Evolutionary conservation across 139 green algal genomes (phyloP).

Genomic region (Desmodesmus armatus): DNA sequence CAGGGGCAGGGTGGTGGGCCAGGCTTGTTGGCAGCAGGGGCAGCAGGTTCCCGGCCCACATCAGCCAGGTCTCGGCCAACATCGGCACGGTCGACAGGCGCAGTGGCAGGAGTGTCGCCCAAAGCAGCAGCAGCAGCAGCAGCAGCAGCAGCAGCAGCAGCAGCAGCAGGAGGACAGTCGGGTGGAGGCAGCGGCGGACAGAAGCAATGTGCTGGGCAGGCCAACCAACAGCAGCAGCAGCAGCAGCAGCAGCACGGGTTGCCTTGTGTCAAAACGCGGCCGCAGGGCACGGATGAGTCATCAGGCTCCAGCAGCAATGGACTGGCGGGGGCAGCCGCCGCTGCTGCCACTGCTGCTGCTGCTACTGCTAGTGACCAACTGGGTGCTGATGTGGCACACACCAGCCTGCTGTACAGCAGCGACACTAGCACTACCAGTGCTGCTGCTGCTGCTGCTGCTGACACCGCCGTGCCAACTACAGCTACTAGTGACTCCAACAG

Average conservation of each 20-base stretch:
- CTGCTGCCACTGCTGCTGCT: background rate
- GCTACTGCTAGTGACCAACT: background rate
- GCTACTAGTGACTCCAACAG: background rate
- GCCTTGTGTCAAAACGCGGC: background rate
- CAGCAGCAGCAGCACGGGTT: constrained; percentile 17
- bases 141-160: constrained; percentile 11
- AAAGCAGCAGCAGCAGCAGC: constrained; percentile 7
- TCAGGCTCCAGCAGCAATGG: background rate
- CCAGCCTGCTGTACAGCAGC: no score
- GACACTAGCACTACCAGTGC: background rate
- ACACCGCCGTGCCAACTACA: background rate
- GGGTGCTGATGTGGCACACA: no score
- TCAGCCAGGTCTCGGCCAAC: no score
- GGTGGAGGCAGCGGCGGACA: background rate
- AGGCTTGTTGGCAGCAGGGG: no score
- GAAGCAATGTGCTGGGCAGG: no score
- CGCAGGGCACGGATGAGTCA: background rate
- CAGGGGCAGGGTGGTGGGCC: background rate
- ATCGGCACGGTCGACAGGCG: no score
- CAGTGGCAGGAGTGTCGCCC: no score
- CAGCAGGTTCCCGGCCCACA: no score
- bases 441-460: background rate
- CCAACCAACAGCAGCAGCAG: background rate
- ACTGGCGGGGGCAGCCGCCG: background rate
- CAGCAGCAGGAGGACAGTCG: background rate